Conservation (phyloP, 495 filamentous ascomycete genomes). For the Tuber microsphaerosporum region DNA sequence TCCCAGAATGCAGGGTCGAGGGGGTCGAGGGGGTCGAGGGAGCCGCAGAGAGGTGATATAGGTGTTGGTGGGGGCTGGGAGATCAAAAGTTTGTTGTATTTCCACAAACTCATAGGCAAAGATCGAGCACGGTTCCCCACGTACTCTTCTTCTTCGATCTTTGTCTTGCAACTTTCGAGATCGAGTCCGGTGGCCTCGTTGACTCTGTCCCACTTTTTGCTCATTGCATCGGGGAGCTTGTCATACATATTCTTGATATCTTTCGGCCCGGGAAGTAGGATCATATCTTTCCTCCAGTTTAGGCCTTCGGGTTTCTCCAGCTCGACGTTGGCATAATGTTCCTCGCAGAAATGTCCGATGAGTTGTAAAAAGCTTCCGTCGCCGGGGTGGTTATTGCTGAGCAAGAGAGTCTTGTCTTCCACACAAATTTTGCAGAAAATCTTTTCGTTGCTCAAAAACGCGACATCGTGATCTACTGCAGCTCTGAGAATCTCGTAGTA, state of each 20-base stretch:
- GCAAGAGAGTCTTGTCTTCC: background rate
- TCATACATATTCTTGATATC: conserved; percentile 22
- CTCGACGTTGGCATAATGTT: conserved; percentile 10
- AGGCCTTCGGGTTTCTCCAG: background rate
- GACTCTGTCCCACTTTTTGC: background rate
- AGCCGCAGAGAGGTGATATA: background rate
- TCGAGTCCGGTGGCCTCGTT: background rate
- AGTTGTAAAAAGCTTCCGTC: background rate
- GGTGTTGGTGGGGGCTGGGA: background rate
- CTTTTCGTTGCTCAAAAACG: background rate
- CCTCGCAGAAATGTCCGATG: conserved; percentile 28
- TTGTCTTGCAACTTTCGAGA: background rate
- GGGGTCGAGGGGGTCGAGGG: background rate
- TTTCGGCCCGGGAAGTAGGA: conserved; percentile 27
- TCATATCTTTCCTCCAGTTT: conserved; percentile 34
- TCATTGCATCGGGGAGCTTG: conserved; percentile 3
- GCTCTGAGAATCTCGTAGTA: background rate
- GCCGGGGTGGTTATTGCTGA: background rate
- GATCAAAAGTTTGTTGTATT: background rate
- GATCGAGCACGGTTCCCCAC: background rate
- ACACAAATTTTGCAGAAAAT: background rate
- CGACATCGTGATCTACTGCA: background rate
- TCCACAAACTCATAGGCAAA: background rate
- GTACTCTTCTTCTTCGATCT: background rate
- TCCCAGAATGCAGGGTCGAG: background rate